A percentile compares a stretch with the other conserved stretches of the same genome.
These are phyloP conservation scores for Tephrocybe sp. DNA, from an alignment of 768 basidiomycete genomes.

Conservation along the genomic window DNA sequence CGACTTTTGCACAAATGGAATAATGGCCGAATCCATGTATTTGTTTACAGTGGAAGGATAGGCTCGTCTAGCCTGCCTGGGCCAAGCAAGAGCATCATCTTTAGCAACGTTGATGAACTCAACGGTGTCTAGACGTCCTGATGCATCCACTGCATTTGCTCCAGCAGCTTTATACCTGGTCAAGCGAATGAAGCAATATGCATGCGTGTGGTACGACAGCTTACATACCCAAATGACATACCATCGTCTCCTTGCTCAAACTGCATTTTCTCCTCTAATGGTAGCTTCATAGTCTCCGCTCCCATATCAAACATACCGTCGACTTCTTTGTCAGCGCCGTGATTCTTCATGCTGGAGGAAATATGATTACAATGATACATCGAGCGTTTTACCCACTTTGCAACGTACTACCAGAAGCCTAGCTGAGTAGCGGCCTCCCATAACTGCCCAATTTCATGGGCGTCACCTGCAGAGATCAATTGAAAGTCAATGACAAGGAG, in stretches of 20 bases:
- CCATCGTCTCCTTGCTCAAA: slow-evolving; percentile 56
- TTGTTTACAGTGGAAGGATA: slow-evolving; percentile 50
- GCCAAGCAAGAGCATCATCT: slow-evolving; percentile 66
- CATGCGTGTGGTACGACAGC: too few species aligned
- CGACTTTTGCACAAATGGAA: slow-evolving; percentile 57
- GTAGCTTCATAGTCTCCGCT: slow-evolving; percentile 49
- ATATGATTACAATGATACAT: not conserved
- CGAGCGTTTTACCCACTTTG: not conserved
- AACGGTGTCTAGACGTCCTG: slow-evolving; percentile 51
- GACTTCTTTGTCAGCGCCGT: slow-evolving; percentile 46
- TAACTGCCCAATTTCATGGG: slow-evolving; percentile 44
- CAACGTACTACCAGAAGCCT: slow-evolving; percentile 66
- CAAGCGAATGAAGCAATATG: too few species aligned
- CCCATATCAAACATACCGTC: slow-evolving; percentile 55
- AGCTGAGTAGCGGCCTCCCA: slow-evolving; percentile 57
- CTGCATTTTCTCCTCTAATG: slow-evolving; percentile 54
- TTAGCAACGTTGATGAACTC: slow-evolving; percentile 69
- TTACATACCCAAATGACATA: slow-evolving; percentile 32
- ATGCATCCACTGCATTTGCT: slow-evolving; percentile 58
- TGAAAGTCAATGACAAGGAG: slow-evolving; percentile 55
- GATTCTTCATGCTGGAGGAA: slow-evolving; percentile 47
- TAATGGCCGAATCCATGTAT: slow-evolving; percentile 47
- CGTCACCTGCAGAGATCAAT: slow-evolving; percentile 39
- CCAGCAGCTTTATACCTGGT: slow-evolving; percentile 64
- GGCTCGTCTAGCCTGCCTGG: slow-evolving; percentile 45